Evolutionary conservation across 2,329 filamentous ascomycete genomes (phyloP), one percentile per base, ranked within the genome.

Genomic region (Cercospora brassicicola): DNA sequence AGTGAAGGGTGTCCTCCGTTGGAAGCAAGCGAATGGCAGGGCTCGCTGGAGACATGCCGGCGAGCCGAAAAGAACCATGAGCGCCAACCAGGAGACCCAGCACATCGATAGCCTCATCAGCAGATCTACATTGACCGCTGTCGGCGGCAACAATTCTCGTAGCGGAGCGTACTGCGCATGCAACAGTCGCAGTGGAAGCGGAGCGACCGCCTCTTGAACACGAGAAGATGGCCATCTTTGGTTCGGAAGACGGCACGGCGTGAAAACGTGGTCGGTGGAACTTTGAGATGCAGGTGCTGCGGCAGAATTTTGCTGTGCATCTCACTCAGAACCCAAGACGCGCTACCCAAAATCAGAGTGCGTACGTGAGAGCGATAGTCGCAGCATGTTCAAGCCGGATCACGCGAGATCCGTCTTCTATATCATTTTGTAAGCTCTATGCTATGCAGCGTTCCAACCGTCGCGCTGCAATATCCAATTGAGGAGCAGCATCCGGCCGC

Each of bases 1-100:
- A 42, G 36, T n/a, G 36, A 42, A 42, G 36, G 36, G 6, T n/a
- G 36, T 42, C 15, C 36, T 42, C 36, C 36, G 36, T 42, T 45
- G 59, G 48, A 31, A 48, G 23, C 39, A 45, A 51, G 59, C 60
- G 60, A 62, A 62, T 62, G 59, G 48, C 59, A 53, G 28, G 33
- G 33, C 59, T 51, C 42, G 39, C 13, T 48, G 59, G 31, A 51
- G 59, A 33, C 59, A 62, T 45, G 42, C 45, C 10, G 45, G 45
- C 45, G 10, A 51, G 45, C 45, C 45, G 45, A 10, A 51, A 23
- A 51, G 45, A 26, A 51, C 20, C 42, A 48, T 48, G 42, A 20
- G 42, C 42, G 42, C 42, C 45, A 51, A 51, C 45, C 45, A 51
- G 45, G n/a, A 51, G 18, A 11, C 45, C 18, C 45, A 51, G 45